Percentiles rank a stretch among this genome's conserved stretches.
phyloP scores from a whole-genome alignment of 1,139 yeast species.

The Lodderomyces orthopsilosis region DNA sequence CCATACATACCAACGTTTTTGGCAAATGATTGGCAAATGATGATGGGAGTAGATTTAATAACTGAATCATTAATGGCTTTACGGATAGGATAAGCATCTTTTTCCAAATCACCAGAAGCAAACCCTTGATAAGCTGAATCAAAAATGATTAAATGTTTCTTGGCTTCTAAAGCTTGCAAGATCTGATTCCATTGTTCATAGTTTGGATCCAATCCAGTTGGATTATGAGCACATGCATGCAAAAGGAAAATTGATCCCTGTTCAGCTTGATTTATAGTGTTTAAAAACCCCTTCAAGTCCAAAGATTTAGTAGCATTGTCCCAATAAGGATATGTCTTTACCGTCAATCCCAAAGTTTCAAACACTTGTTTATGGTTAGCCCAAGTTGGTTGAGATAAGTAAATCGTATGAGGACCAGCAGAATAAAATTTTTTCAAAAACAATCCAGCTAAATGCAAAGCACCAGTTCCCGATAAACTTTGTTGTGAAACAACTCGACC shows the following conservation, averaged over 20 bases:
- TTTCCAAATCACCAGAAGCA: slow-evolving; percentile 68
- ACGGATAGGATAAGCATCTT: slow-evolving; percentile 87
- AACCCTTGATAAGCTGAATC: slow-evolving; percentile 51
- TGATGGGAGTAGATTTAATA: slow-evolving; percentile 45
- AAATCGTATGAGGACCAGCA: slow-evolving; percentile 44
- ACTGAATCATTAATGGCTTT: slow-evolving; percentile 59
- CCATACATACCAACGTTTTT: slow-evolving; percentile 98
- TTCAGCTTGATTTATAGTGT: slow-evolving; percentile 68
- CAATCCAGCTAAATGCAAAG: slow-evolving; percentile 81
- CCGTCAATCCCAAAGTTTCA: slow-evolving; percentile 59
- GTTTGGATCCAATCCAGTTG: slow-evolving; percentile 51
- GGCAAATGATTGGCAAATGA: slow-evolving; percentile 94
- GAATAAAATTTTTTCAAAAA: slow-evolving; percentile 61
- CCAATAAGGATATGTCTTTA: slow-evolving; percentile 77
- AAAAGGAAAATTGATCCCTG: slow-evolving; percentile 66
- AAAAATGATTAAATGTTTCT: slow-evolving; percentile 41
- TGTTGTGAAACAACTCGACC: slow-evolving; percentile 71
- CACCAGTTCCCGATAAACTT: slow-evolving; percentile 94
- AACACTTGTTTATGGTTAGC: slow-evolving; percentile 90
- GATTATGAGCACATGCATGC: slow-evolving; percentile 53
- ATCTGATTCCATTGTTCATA: slow-evolving; percentile 40
- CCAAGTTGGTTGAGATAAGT: slow-evolving; percentile 93
- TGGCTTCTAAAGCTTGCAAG: slow-evolving; percentile 37
- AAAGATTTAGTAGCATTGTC: slow-evolving; percentile 58
- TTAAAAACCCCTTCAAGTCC: slow-evolving; percentile 66